phyloP scores from a whole-genome alignment of 306 rosid species.

The Lotus japonicus region DNA sequence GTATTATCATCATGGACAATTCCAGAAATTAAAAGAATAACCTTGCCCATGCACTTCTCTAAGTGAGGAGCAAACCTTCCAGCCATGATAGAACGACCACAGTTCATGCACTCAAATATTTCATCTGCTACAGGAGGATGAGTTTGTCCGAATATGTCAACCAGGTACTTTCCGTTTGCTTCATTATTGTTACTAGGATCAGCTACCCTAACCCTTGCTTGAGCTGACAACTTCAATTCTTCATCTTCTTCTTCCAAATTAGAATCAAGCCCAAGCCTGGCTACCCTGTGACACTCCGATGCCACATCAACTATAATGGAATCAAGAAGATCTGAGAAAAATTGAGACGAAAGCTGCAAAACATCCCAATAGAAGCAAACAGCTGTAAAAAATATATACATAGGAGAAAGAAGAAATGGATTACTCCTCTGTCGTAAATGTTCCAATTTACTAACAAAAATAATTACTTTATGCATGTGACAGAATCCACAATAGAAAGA shows the following conservation, averaged over 20 bases:
- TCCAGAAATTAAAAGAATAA: constrained; percentile 20
- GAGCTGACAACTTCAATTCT: constrained; percentile 81
- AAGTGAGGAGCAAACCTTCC: constrained; percentile 98
- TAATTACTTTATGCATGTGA: not conserved
- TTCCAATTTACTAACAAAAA: not conserved
- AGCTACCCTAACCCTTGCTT: constrained; percentile 82
- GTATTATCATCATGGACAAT: not conserved
- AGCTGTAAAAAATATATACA: not conserved
- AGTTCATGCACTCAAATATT: constrained; percentile 86
- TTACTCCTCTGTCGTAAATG: not conserved
- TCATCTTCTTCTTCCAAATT: constrained; percentile 95
- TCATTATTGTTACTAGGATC: constrained; percentile 79
- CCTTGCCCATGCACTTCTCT: constrained; percentile 99
- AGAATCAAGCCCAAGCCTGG: constrained; percentile 82
- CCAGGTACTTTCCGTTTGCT: constrained; percentile 74
- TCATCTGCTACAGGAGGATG: constrained; percentile 90
- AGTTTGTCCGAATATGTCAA: constrained; percentile 88
- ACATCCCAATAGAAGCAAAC: constrained; percentile 24
- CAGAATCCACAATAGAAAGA: not conserved
- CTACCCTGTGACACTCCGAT: constrained; percentile 92
- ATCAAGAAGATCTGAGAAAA: constrained; percentile 80
- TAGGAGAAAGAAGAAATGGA: not conserved
- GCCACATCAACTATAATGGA: constrained; percentile 89
- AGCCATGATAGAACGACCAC: constrained; percentile 72
- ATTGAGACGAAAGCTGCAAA: constrained; percentile 71